Evolutionary conservation across 2,329 filamentous ascomycete species (phyloP).

Genomic region (Beauveria sp.): DNA sequence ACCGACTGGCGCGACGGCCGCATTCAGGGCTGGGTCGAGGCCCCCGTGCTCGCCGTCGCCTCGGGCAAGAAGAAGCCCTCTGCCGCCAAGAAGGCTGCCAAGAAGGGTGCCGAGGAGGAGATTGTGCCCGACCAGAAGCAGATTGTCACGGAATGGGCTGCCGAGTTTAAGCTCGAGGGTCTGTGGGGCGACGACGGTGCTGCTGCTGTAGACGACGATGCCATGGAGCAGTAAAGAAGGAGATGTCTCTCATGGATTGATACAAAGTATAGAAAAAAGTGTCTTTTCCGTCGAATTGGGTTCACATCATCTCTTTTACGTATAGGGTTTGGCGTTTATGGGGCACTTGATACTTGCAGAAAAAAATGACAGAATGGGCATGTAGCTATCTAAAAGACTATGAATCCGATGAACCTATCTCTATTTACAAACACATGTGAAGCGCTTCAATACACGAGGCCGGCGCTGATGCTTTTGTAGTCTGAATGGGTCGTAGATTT

Average conservation of each 20-base stretch:
- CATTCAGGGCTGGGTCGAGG: slow-evolving; percentile 85
- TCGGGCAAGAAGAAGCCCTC: slow-evolving; percentile 20
- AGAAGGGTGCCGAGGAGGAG: slow-evolving; percentile 35
- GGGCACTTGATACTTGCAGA: slow-evolving; percentile 4
- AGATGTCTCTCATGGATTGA: slow-evolving; percentile 5
- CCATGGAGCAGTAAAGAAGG: slow-evolving; percentile 41
- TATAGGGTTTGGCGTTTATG: slow-evolving; percentile 16
- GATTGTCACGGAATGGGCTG: slow-evolving; percentile 87
- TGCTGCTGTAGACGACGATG: slow-evolving; percentile 29
- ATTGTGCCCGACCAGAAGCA: slow-evolving; percentile 63
- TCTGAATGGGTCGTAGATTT: neutral
- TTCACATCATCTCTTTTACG: slow-evolving; percentile 13
- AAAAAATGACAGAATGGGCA: slow-evolving; percentile 11
- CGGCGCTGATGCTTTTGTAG: neutral
- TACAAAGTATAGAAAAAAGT: neutral
- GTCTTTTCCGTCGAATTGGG: slow-evolving; percentile 2
- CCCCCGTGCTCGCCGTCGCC: slow-evolving; percentile 59
- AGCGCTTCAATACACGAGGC: neutral
- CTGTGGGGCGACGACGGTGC: slow-evolving; percentile 65
- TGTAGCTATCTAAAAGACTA: slow-evolving; percentile 7
- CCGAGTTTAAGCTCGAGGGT: slow-evolving; percentile 91
- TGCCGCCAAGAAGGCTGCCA: slow-evolving; percentile 23
- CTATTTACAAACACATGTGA: neutral
- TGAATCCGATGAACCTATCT: slow-evolving; percentile 1
- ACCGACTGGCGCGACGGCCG: slow-evolving; percentile 96